Base-by-base conservation (phyloP, 208 protist genomes). In the Leishmania major region DNA sequence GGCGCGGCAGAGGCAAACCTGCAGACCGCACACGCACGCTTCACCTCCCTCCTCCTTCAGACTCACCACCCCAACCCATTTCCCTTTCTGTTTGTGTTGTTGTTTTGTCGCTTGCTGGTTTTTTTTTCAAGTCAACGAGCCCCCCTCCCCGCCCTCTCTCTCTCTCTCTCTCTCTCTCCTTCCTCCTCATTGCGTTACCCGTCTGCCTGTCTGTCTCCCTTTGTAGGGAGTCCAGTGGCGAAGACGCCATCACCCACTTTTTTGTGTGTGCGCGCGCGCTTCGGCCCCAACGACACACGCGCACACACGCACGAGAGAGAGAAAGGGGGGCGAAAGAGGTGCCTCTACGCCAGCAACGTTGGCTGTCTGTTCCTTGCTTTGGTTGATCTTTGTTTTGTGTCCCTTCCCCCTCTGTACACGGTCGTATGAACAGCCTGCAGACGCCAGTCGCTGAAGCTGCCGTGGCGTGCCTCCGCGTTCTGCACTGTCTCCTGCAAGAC, bases 401-500 rank as follows among this genome's bases (percentile, higher is more conserved):
- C 11, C 37, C 74, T 75, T 79, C 43, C 22, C n/a, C n/a, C 0
- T 35, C 0, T 35, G 43, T 19, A 4, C 35, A 35, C 49, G 11
- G 57, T 35, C 62, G 49, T 51, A 84, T 84, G 81, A 85, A 62
- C 71, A 72, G 51, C 55, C 74, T 62, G 11, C 60, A 78, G 11
- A 79, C 62, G 51, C 53, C 82, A 3, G 62, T 72, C 17, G 59
- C 55, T 15, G 81, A 83, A 51, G 53, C 87, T 45, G 76, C 82
- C 5, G 83, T 79, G 40, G 78, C 89, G 67, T 89, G 82, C 66
- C 81, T 97, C 37, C 81, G 88, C 49, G 87, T 95, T 35, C 85
- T 97, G 40, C 85, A 81, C 0, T 86, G 86, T 19, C 86, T 97
- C 47, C 81, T 94, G 11, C 86, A 95, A 49, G 89, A 96, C 67